Base-by-base conservation (phyloP, 768 basidiomycete species). In the Mrakia gelida region DNA sequence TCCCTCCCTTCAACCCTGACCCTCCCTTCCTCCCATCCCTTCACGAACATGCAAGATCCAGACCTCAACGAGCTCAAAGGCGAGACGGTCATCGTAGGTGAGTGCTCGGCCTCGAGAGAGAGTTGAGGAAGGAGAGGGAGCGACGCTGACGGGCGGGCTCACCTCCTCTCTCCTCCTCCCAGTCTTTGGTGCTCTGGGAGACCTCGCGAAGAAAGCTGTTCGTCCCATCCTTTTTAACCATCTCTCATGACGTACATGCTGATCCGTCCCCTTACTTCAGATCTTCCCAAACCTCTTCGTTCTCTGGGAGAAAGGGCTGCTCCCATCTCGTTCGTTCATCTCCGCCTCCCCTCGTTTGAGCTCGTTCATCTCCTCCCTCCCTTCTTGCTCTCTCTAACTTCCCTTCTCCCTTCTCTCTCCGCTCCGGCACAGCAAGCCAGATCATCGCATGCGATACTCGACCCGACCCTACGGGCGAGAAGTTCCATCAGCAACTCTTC, bases 161-260 rank as follows among this genome's bases (percentile, higher is more conserved):
- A 15, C 8, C 38, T 70, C 38, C 67, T n/a, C 67, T n/a, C 10
- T 38, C 16, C 1, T 11, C 8, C 30, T 65, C 23, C 28, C 7
- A 70, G 67, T 70, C 34, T 70, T 70, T n/a, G 67, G 67, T 26
- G 67, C 67, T 9, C 38, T 70, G 38, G 67, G 67, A 70, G 67
- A 70, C 16, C 67, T 70, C 23, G 67, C 67, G 0, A 70, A 70
- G 41, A 70, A 70, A 38, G 67, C 67, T 18, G 67, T 70, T 21
- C 26, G 41, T 70, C 28, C 63, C 16, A 30, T 34, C 13, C 11
- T 10, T 70, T n/a, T n/a, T n/a, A n/a, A n/a, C n/a, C n/a, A n/a
- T n/a, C n/a, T n/a, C n/a, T n/a, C n/a, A n/a, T n/a, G n/a, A n/a
- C n/a, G n/a, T n/a, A 3, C 34, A 13, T 9, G 38, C 67, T 70